Conservation (phyloP, 257 asterid genomes). For the Haberlea rhodopensis region DNA sequence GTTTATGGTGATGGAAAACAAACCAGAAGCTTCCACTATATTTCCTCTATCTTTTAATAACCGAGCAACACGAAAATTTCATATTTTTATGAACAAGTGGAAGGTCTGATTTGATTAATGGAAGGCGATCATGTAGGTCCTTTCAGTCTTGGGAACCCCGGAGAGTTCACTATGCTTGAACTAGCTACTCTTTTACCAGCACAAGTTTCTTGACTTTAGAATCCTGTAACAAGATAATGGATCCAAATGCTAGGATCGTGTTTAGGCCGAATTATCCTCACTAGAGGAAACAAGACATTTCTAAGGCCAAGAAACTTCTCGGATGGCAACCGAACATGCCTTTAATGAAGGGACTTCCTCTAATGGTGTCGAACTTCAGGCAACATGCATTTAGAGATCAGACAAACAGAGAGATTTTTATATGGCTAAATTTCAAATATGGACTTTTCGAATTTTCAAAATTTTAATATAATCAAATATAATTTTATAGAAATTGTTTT, state of each 20-base stretch:
- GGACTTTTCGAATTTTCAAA: too few relatives aligned
- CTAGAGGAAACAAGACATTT: constrained; percentile 81
- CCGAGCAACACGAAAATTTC: not conserved
- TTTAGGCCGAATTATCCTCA: constrained; percentile 83
- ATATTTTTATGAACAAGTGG: constrained; percentile 44
- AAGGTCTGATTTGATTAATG: constrained; percentile 75
- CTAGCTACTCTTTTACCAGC: constrained; percentile 38
- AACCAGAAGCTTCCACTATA: constrained; percentile 91
- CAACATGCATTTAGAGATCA: constrained; percentile 61
- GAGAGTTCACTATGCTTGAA: constrained; percentile 92
- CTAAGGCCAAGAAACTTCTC: constrained; percentile 68
- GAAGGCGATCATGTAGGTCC: constrained; percentile 90
- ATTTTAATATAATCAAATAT: too few relatives aligned
- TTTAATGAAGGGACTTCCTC: constrained; percentile 78
- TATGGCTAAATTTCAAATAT: not conserved
- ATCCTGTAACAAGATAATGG: constrained; percentile 54
- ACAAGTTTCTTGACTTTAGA: not conserved
- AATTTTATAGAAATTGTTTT: too few relatives aligned
- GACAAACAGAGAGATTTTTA: constrained; percentile 7
- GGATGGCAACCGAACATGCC: constrained; percentile 76
- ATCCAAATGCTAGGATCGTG: constrained; percentile 72
- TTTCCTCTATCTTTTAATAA: constrained; percentile 34
- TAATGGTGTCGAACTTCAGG: constrained; percentile 71
- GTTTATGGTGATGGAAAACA: constrained; percentile 96
- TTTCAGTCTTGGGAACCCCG: constrained; percentile 82